Base-by-base conservation (phyloP, 805 yeast genomes). In the Kazachstania bromeliacearum region DNA sequence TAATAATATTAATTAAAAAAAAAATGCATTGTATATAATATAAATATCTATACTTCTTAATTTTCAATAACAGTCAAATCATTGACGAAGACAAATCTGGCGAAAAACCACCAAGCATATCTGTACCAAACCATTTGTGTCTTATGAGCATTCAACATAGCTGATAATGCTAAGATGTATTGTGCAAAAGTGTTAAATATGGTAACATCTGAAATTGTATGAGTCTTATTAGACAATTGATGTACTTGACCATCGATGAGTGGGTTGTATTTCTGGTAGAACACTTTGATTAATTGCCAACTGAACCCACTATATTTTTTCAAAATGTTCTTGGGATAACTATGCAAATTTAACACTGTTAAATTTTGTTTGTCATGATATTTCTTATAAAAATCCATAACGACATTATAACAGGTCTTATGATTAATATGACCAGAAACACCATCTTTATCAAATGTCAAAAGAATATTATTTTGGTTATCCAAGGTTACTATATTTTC, bases 91-190 rank as follows among this genome's bases (percentile, higher is more conserved):
- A 84, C 73, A 59, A 85, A 89, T 42, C 88, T 67, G 41, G 95
- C 80, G 12, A 78, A 59, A 5, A 73, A 40, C 53, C 92, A 65
- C 96, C 96, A 92, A 1, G 85, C 79, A 64, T 82, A 83, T 46
- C 98, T 69, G 57, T 80, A 92, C 96, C 96, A 89, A 7, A 81
- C 88, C 83, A 92, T 83, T 57, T 92, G 98, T 2, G 94, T 76
- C 43, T 68, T 67, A 60, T 92, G 97, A 3, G 82, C 94, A 44
- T 68, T 68, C 3, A 78, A 62, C 95, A 89, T 85, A 4, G 95
- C 82, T 0, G 80, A 70, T 37, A 77, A 66, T 4, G 70, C 51
- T 10, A 63, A 37, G 1, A 62, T 39, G 32, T 57, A 55, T 31
- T 50, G 55, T 22, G 42, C 55, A 49, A 25, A 63, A 9, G 50